phyloP scores from a whole-genome alignment of 805 yeast species.

The Nakazawaea ernobii region DNA sequence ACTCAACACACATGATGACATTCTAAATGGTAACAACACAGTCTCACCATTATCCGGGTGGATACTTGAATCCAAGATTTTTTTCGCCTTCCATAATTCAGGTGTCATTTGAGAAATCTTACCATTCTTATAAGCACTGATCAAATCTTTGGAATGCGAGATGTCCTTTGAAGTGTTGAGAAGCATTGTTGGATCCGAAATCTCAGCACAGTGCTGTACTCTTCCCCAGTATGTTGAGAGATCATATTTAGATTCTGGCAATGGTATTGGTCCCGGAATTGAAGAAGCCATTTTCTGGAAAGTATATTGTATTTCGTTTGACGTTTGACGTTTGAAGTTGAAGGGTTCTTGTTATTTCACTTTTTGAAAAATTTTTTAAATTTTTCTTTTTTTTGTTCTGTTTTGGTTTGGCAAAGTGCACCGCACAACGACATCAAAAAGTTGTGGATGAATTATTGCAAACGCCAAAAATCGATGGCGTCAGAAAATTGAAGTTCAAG shows the following conservation, averaged over 20 bases:
- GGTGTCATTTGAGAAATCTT: constrained; percentile 60
- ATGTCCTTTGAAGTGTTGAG: constrained; percentile 64
- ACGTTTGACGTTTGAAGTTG: too few relatives aligned
- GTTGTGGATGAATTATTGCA: too few relatives aligned
- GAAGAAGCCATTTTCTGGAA: constrained; percentile 70
- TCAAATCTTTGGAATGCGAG: constrained; percentile 52
- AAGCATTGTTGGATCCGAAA: constrained; percentile 88
- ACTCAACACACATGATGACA: constrained; percentile 93
- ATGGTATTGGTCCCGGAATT: constrained; percentile 70
- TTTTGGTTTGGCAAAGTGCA: too few relatives aligned
- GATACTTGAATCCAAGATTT: constrained; percentile 80
- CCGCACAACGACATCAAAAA: too few relatives aligned
- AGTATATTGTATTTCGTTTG: background rate
- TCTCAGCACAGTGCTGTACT: constrained; percentile 88
- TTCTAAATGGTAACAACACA: constrained; percentile 88
- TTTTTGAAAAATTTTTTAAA: too few relatives aligned
- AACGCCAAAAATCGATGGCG: too few relatives aligned
- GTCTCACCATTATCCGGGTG: constrained; percentile 98
- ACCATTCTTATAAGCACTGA: constrained; percentile 74
- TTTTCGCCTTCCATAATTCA: constrained; percentile 84
- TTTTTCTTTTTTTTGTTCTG: too few relatives aligned
- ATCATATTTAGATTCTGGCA: constrained; percentile 80
- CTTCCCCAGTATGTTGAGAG: constrained; percentile 86
- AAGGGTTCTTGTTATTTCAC: background rate
- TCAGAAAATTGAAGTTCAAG: too few relatives aligned